Percentiles rank a stretch among this genome's conserved stretches.
These are phyloP conservation scores for Euphorbia pulcherrima DNA, from an alignment of 345 rosid species.

Conservation along the genomic window DNA sequence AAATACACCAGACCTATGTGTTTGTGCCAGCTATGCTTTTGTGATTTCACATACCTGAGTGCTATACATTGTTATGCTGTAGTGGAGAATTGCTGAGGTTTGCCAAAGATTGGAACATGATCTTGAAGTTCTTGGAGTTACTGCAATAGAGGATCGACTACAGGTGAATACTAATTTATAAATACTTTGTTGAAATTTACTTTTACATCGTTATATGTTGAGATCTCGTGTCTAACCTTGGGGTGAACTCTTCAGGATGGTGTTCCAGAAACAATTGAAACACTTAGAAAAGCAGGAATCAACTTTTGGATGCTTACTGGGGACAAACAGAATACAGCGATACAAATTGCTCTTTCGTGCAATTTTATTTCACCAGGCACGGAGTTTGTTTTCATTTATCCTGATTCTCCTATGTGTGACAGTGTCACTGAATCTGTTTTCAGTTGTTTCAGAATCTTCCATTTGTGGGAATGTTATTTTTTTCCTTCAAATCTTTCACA, in stretches of 20 bases:
- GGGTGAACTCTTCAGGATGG: conserved; percentile 64
- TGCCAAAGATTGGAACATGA: conserved; percentile 82
- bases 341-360: conserved; percentile 98
- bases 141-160: conserved; percentile 92
- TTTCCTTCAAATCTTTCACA: not conserved
- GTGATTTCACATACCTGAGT: conserved; percentile 23
- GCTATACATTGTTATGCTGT: conserved; percentile 30
- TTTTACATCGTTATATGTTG: conserved; percentile 4
- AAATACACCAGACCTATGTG: not conserved
- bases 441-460: conserved; percentile 1
- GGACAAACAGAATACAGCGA: conserved; percentile 93
- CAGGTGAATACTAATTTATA: conserved; percentile 53
- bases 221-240: conserved; percentile 10
- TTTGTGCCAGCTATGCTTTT: conserved; percentile 6
- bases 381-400: conserved; percentile 3
- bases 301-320: conserved; percentile 99
- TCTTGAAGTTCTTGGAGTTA: conserved; percentile 87
- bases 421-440: not conserved
- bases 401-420: not conserved
- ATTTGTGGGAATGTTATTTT: not conserved
- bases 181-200: conserved; percentile 15
- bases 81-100: conserved; percentile 98
- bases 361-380: conserved; percentile 94
- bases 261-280: conserved; percentile 90
- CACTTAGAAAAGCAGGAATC: conserved; percentile 92